These are phyloP conservation scores for Amylocarpus encephaloides DNA, from an alignment of 2,329 filamentous ascomycete species.

Conservation along the genomic window DNA sequence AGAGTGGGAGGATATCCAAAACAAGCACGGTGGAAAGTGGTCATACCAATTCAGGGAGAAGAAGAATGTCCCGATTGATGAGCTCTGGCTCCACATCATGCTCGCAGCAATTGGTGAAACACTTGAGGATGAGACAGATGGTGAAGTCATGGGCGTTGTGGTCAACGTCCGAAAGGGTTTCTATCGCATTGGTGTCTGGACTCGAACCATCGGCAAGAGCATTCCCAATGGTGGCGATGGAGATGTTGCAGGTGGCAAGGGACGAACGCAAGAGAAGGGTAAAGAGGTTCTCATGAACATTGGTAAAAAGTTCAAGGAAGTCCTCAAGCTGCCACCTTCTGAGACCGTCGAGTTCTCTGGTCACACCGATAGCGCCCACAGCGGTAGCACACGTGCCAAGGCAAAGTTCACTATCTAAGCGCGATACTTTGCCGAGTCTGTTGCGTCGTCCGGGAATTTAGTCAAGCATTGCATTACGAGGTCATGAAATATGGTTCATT, in stretches of 20 bases:
- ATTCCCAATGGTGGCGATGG: slow-evolving; percentile 70
- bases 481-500: too few species aligned
- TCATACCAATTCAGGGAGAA: slow-evolving; percentile 98
- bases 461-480: too few species aligned
- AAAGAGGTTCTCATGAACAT: slow-evolving; percentile 79
- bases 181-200: slow-evolving; percentile 97
- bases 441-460: too few species aligned
- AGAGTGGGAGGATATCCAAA: slow-evolving; percentile 97
- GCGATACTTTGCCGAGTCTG: neutral
- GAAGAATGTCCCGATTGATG: slow-evolving; percentile 83
- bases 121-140: slow-evolving; percentile 92
- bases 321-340: slow-evolving; percentile 68
- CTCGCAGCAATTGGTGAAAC: slow-evolving; percentile 96
- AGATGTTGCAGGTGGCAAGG: slow-evolving; percentile 69
- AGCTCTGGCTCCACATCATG: slow-evolving; percentile 95
- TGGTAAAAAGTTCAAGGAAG: slow-evolving; percentile 86
- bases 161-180: slow-evolving; percentile 98
- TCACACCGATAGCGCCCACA: slow-evolving; percentile 88
- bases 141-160: slow-evolving; percentile 98
- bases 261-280: slow-evolving; percentile 72
- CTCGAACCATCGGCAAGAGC: slow-evolving; percentile 82
- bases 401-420: slow-evolving; percentile 80
- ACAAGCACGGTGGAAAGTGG: slow-evolving; percentile 99
- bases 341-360: slow-evolving; percentile 92
- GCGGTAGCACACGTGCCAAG: slow-evolving; percentile 91